These are phyloP conservation scores for Cutaneotrichosporon daszewskae DNA, from an alignment of 1,284 basidiomycete genomes.

Conservation along the genomic window DNA sequence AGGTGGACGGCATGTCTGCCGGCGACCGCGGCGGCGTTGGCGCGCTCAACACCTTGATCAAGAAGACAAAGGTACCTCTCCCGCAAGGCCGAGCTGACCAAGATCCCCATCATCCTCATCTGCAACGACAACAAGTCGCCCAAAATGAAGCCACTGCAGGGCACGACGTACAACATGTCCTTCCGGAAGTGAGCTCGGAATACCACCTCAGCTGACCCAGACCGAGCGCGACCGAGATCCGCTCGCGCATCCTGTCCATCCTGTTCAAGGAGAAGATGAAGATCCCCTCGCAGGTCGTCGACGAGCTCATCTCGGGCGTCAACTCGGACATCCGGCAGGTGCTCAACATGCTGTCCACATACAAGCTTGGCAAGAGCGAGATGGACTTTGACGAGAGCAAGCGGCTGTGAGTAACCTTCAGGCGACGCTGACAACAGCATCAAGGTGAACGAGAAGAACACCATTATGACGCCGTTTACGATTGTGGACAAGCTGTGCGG, in stretches of 20 bases:
- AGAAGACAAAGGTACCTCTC: constrained; percentile 71
- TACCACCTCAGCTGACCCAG: constrained; percentile 47
- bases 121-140: constrained; percentile 81
- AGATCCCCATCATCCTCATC: constrained; percentile 97
- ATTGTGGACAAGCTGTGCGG: constrained; percentile 78
- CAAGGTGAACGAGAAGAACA: constrained; percentile 86
- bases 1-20: constrained; percentile 98
- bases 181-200: constrained; percentile 61
- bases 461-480: constrained; percentile 84
- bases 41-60: constrained; percentile 84
- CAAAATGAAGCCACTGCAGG: constrained; percentile 82
- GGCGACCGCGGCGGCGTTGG: constrained; percentile 95
- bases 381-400: constrained; percentile 92
- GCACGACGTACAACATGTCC: constrained; percentile 67
- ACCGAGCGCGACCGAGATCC: constrained; percentile 65
- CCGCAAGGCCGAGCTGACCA: not conserved
- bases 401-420: constrained; percentile 58
- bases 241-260: constrained; percentile 83
- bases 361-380: constrained; percentile 70
- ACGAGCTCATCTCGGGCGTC: constrained; percentile 80
- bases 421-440: constrained; percentile 52
- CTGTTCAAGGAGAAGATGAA: constrained; percentile 89
- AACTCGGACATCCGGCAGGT: constrained; percentile 96
- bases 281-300: constrained; percentile 80
- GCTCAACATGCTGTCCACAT: constrained; percentile 96